Evolutionary conservation across 2,329 filamentous ascomycete species (phyloP), one percentile per base, ranked within the genome.

Genomic region (Exserohilum rostratum): DNA sequence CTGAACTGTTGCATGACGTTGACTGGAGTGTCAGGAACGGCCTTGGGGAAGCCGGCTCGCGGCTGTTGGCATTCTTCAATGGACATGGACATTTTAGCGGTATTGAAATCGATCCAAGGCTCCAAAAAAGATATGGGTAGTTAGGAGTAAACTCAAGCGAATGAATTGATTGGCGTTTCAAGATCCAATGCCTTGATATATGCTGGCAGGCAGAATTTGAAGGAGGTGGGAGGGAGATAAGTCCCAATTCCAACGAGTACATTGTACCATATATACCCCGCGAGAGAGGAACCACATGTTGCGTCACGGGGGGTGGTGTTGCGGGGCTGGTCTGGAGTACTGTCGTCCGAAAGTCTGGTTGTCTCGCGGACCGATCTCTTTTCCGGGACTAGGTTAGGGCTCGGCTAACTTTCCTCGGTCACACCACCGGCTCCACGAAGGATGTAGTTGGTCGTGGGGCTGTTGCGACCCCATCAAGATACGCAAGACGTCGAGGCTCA

Each of bases 81-180:
- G 17, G 69, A 69, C 70, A 72, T 73, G 17, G 70, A 73, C 70
- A 73, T 73, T 2, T 53, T 70, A 45, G 50, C 61, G 50, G 63
- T 58, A 31, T 12, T 25, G 10, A 4, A 13, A 29, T 3, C 4
- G 7, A 20, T 53, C 6, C 17, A 27, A 37, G 33, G 11, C 13
- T 34, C 4, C 12, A 13, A 5, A 18, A 31, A 29, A 20, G 15
- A 48, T 15, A 46, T 31, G n/a, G 39, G 15, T 5, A 22, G 5
- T 31, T 33, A 11, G 7, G 29, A 45, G 9, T 9, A 6, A 34
- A 15, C 11, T 5, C 2, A 6, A 12, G 30, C 6, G 20, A 20
- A 22, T 30, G 7, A 10, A 30, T 20, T 7, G 20, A 27, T 43
- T 15, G 33, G 22, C 4, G 7, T 25, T 25, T 25, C 22, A 25